Evolutionary conservation across 371 early-diverging fungal species (phyloP).

Genomic region (Mucor irregularis): DNA sequence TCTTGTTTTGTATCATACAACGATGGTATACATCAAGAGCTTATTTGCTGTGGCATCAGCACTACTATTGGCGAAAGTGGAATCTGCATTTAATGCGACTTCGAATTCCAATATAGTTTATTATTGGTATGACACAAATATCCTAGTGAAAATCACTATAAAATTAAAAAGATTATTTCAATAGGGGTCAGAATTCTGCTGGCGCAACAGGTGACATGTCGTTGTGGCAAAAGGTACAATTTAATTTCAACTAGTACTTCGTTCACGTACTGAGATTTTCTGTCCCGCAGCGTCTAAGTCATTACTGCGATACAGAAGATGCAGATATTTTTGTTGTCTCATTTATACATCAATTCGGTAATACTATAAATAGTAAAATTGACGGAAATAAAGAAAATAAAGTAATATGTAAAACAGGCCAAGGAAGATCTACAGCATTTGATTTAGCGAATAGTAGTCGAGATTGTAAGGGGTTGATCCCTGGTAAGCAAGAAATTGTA

Average conservation of each 20-base stretch:
- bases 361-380: slow-evolving; percentile 2
- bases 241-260: not conserved
- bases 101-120: slow-evolving; percentile 23
- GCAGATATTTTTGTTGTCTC: slow-evolving; percentile 60
- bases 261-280: not conserved
- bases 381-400: slow-evolving; percentile 7
- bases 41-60: not conserved
- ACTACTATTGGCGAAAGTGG: not conserved
- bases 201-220: slow-evolving; percentile 12
- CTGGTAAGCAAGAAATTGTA: slow-evolving; percentile 12
- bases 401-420: slow-evolving; percentile 10
- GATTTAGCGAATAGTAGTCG: slow-evolving; percentile 22
- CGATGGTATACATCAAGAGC: not conserved
- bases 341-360: slow-evolving; percentile 61
- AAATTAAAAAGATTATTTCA: not conserved
- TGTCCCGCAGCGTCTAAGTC: slow-evolving; percentile 36
- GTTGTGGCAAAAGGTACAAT: slow-evolving; percentile 24
- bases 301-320: slow-evolving; percentile 58
- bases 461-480: slow-evolving; percentile 19
- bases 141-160: not conserved
- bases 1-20: not conserved
- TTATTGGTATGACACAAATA: slow-evolving; percentile 12
- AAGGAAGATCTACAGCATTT: slow-evolving; percentile 20
- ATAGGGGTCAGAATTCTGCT: slow-evolving; percentile 29
- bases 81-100: slow-evolving; percentile 13